Conservation (phyloP, 2,329 filamentous ascomycete species). For the Camptophora hylomeconis region DNA sequence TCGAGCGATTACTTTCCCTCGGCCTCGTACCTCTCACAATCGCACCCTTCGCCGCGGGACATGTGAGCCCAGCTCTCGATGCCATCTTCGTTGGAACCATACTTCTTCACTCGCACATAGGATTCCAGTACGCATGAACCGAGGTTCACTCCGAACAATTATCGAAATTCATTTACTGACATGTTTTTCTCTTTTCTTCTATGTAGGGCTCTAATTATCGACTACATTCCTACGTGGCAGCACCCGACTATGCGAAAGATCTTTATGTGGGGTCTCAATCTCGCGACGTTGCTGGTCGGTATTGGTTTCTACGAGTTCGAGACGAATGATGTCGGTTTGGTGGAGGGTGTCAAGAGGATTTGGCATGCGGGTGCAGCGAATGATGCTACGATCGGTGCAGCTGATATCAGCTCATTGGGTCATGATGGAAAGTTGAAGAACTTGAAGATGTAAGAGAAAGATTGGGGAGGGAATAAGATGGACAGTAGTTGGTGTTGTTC, state of each 20-base stretch:
- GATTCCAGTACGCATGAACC: constrained; percentile 55
- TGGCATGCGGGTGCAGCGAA: constrained; percentile 58
- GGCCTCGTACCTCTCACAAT: constrained; percentile 77
- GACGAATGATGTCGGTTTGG: constrained; percentile 93
- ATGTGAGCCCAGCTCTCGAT: constrained; percentile 78
- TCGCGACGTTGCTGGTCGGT: constrained; percentile 65
- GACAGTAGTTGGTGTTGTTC: too few relatives aligned
- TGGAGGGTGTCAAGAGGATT: constrained; percentile 73
- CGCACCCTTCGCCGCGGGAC: constrained; percentile 82
- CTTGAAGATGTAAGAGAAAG: constrained; percentile 8
- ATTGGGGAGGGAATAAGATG: neutral
- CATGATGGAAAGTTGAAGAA: constrained; percentile 14
- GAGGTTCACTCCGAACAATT: neutral
- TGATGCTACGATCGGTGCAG: constrained; percentile 13
- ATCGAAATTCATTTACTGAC: neutral
- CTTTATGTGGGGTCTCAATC: constrained; percentile 68
- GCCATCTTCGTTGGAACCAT: constrained; percentile 70
- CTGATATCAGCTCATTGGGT: constrained; percentile 8
- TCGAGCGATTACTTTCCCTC: constrained; percentile 68
- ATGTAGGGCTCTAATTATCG: constrained; percentile 57
- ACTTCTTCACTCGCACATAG: constrained; percentile 88
- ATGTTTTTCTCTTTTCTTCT: neutral
- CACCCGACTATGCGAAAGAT: constrained; percentile 54
- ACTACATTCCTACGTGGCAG: constrained; percentile 70
- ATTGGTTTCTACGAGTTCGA: constrained; percentile 96